A percentile compares a stretch with the other conserved stretches of the same genome.
These are phyloP conservation scores for Hanseniaspora osmophila DNA, from an alignment of 805 yeast species.

Conservation along the genomic window DNA sequence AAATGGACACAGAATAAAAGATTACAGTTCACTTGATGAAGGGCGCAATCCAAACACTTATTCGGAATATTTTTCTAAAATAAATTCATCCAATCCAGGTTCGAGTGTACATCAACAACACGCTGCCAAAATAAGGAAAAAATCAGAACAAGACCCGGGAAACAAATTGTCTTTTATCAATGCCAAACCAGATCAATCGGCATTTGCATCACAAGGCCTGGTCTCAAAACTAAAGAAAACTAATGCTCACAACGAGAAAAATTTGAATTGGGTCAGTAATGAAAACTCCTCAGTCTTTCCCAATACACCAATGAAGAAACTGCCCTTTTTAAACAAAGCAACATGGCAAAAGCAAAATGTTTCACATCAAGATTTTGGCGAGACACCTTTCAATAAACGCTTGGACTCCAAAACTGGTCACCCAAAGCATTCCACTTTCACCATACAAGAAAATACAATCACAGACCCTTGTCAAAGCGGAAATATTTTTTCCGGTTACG, in stretches of 20 bases:
- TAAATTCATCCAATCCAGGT: neutral
- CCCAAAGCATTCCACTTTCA: constrained; percentile 5
- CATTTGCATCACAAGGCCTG: constrained; percentile 17
- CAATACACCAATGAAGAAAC: constrained; percentile 21
- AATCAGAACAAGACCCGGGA: constrained; percentile 1
- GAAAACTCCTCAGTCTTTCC: constrained; percentile 8
- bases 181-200: constrained; percentile 18
- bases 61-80: neutral
- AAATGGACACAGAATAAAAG: too few relatives aligned
- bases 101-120: neutral
- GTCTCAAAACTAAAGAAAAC: constrained; percentile 14
- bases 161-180: constrained; percentile 5
- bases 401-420: constrained; percentile 6
- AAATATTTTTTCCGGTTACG: neutral
- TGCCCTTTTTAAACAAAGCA: constrained; percentile 12
- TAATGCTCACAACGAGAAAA: neutral
- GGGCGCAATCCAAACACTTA: neutral
- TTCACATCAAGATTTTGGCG: too few relatives aligned
- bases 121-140: constrained; percentile 1
- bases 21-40: too few relatives aligned
- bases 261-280: neutral
- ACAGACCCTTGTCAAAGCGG: constrained; percentile 8
- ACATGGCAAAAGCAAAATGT: constrained; percentile 6
- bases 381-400: constrained; percentile 1
- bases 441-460: too few relatives aligned